A percentile compares a stretch with the other conserved stretches of the same genome.
These are phyloP conservation scores for Verticillium zaregamsianum DNA, from an alignment of 2,329 filamentous ascomycete genomes.

Conservation along the genomic window DNA sequence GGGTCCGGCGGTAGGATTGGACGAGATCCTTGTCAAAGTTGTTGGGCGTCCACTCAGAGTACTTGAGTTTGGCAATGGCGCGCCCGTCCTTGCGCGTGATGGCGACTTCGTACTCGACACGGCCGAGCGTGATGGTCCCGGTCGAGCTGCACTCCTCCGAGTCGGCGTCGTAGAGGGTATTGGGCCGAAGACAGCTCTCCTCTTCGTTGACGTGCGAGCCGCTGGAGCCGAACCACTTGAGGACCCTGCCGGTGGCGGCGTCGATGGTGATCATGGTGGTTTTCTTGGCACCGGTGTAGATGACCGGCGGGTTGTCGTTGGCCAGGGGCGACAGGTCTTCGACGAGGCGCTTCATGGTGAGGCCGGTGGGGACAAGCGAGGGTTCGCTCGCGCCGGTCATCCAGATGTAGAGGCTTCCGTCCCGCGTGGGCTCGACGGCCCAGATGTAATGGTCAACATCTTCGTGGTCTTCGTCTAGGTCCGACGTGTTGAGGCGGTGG, in stretches of 20 bases:
- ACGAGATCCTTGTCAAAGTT: conserved; percentile 85
- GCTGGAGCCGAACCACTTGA: conserved; percentile 78
- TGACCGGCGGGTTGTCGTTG: conserved; percentile 69
- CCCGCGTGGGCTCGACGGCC: conserved; percentile 88
- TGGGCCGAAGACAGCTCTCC: conserved; percentile 70
- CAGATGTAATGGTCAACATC: conserved; percentile 84
- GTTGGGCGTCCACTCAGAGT: conserved; percentile 93
- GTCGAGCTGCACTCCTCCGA: conserved; percentile 73
- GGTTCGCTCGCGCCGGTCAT: conserved; percentile 58
- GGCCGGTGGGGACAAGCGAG: conserved; percentile 61
- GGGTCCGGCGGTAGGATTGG: conserved; percentile 72
- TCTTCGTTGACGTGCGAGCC: conserved; percentile 65
- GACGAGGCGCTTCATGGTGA: conserved; percentile 83
- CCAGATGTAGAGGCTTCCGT: conserved; percentile 86
- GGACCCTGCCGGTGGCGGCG: conserved; percentile 74
- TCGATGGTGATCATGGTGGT: conserved; percentile 87
- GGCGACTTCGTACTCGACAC: conserved; percentile 84
- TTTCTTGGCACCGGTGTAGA: conserved; percentile 89
- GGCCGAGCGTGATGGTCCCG: conserved; percentile 77
- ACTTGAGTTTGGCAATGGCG: conserved; percentile 83
- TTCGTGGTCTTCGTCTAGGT: conserved; percentile 53
- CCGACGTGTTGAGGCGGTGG: conserved; percentile 64
- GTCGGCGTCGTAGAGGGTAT: conserved; percentile 61
- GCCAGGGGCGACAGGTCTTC: conserved; percentile 76
- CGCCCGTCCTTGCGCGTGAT: conserved; percentile 74